Evolutionary conservation across 805 yeast species (phyloP), one percentile per base, ranked within the genome.

Genomic region (Candida golubevii): DNA sequence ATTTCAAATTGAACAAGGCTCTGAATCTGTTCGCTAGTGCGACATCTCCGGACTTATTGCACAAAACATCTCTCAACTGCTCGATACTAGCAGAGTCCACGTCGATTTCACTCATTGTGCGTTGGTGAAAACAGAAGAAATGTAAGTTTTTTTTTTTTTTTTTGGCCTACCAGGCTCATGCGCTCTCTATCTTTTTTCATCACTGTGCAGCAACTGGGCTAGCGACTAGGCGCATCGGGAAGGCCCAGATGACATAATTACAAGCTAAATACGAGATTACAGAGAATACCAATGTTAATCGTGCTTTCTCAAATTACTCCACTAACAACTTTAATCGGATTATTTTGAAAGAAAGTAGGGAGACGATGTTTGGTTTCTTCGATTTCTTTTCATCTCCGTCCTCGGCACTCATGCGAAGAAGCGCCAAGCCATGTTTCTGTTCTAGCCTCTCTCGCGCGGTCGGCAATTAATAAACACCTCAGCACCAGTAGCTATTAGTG

Each of bases 1-100:
- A 79, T 67, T 93, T 93, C 57, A 93, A 73, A 67, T 85, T 88
- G 75, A 93, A 93, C 31, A 93, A 75, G 7, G 99, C 98, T 65
- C 99, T 79, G 69, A 93, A 93, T 58, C 99, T 78, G 64, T 78
- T 81, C 5, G 97, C 93, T 30, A 93, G 76, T 45, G 84, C 83
- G 15, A 79, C 80, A 12, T 80, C 71, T 3, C 96, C 96, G 4
- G 72, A 56, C 51, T 72, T 76, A 72, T 84, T 83, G 43, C 78
- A 62, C 45, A 86, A 69, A 44, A 85, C 75, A 55, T 85, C 93
- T 66, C 93, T 78, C 48, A 86, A 72, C 57, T 80, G 79, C 55
- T 84, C 91, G 51, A 86, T 63, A 36, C 62, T 48, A 34, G 75
- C 75, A 32, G 55, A 55, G 54, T 71, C 77, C 36, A 70, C 62